A percentile compares a stretch with the other conserved stretches of the same genome.
Evolutionary conservation across 352 stramenopile species (phyloP).

Genomic region (Phytophthora chlamydospora): DNA sequence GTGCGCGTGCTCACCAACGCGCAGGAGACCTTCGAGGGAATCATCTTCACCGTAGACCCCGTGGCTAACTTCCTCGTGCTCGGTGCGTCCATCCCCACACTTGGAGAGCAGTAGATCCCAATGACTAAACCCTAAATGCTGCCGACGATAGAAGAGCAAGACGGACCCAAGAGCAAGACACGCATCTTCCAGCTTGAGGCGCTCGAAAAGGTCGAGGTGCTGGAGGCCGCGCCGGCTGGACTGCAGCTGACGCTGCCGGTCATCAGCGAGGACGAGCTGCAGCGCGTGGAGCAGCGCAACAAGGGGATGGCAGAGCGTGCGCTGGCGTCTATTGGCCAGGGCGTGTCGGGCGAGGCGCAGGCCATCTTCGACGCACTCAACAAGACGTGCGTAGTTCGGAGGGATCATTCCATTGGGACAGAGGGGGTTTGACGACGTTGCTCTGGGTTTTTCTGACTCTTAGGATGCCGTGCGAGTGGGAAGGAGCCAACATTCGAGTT

Average conservation of each 20-base stretch:
- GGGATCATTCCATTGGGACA: not conserved
- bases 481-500: slow-evolving; percentile 81
- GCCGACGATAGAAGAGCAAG: slow-evolving; percentile 55
- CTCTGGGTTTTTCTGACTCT: slow-evolving; percentile 6
- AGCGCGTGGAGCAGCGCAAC: slow-evolving; percentile 79
- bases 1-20: slow-evolving; percentile 62
- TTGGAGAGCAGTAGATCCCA: slow-evolving; percentile 1
- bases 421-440: slow-evolving; percentile 5
- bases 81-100: slow-evolving; percentile 35
- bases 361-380: slow-evolving; percentile 89
- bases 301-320: slow-evolving; percentile 71
- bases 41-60: slow-evolving; percentile 82
- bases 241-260: slow-evolving; percentile 49
- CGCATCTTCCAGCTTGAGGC: slow-evolving; percentile 76
- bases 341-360: slow-evolving; percentile 72
- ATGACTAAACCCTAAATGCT: slow-evolving; percentile 4
- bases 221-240: slow-evolving; percentile 57
- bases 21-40: slow-evolving; percentile 65
- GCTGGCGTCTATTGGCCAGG: slow-evolving; percentile 82
- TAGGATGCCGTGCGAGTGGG: slow-evolving; percentile 88
- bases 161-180: slow-evolving; percentile 70
- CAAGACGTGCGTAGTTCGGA: slow-evolving; percentile 73
- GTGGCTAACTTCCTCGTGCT: slow-evolving; percentile 84
- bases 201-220: slow-evolving; percentile 69
- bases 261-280: slow-evolving; percentile 75